Evolutionary conservation across 352 stramenopile genomes (phyloP).

Genomic region (Globisporangium iwayamae): DNA sequence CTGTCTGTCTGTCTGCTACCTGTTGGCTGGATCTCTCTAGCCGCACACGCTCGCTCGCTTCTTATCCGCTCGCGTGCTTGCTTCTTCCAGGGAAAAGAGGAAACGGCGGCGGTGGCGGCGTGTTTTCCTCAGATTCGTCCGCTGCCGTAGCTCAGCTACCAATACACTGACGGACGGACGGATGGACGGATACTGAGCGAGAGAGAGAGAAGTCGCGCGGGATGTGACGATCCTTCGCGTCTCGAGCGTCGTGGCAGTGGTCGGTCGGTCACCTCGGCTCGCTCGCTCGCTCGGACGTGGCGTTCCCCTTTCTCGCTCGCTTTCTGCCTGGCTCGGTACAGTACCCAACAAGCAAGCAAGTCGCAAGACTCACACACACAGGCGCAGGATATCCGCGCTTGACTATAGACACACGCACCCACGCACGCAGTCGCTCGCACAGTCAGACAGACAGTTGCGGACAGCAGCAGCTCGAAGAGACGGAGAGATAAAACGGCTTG

Average conservation of each 20-base stretch:
- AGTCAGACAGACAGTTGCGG: neutral
- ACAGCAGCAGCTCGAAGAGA: conserved; percentile 4
- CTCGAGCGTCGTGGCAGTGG: neutral
- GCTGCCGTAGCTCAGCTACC: neutral
- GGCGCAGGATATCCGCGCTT: neutral
- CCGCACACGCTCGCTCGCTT: neutral
- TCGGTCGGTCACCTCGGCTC: neutral
- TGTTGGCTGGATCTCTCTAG: neutral
- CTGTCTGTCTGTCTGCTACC: neutral
- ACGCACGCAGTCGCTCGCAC: neutral
- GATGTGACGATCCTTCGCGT: neutral
- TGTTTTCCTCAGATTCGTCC: neutral
- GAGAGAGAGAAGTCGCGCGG: neutral
- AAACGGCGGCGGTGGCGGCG: neutral
- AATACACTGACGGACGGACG: neutral
- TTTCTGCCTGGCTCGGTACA: neutral
- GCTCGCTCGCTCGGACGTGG: neutral
- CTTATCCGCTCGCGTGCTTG: neutral
- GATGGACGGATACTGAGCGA: neutral
- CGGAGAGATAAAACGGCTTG: conserved; percentile 4
- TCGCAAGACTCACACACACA: neutral
- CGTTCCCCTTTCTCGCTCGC: neutral
- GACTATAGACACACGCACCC: neutral
- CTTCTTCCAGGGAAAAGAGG: neutral
- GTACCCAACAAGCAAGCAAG: neutral